A percentile compares a stretch with the other conserved stretches of the same genome.
phyloP scores from a whole-genome alignment of 1,139 yeast genomes.

The Geotrichum australiense region DNA sequence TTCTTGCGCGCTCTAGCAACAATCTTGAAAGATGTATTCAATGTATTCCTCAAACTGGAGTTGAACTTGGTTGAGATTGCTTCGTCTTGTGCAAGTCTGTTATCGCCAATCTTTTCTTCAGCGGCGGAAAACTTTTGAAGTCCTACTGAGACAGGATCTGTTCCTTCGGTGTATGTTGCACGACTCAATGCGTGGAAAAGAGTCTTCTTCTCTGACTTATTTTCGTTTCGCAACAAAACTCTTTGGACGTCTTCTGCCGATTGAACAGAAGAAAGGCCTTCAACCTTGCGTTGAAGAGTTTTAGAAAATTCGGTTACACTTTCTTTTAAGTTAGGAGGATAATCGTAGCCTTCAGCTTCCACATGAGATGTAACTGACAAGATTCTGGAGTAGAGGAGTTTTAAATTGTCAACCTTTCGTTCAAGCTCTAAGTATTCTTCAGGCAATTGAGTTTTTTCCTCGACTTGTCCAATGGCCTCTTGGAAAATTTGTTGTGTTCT shows the following conservation, averaged over 20 bases:
- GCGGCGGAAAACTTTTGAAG: constrained; percentile 46
- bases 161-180: constrained; percentile 45
- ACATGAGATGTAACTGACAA: constrained; percentile 66
- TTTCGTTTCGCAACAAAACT: constrained; percentile 45
- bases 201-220: constrained; percentile 60
- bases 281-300: constrained; percentile 57
- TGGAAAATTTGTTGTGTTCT: constrained; percentile 75
- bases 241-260: constrained; percentile 81
- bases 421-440: constrained; percentile 75
- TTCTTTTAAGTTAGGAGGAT: constrained; percentile 69
- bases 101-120: constrained; percentile 70
- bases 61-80: constrained; percentile 66
- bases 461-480: constrained; percentile 71
- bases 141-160: constrained; percentile 43
- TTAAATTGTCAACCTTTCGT: constrained; percentile 65
- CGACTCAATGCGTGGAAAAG: constrained; percentile 77
- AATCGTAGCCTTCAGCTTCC: constrained; percentile 76
- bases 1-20: constrained; percentile 66
- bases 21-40: constrained; percentile 56
- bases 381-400: constrained; percentile 62
- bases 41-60: constrained; percentile 55
- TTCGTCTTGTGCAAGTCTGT: constrained; percentile 77
- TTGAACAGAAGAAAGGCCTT: constrained; percentile 65
- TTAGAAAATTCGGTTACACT: constrained; percentile 69
- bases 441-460: constrained; percentile 77